Base-by-base conservation (phyloP, 75 land plant species). In the Chamaecyparis obtusa region DNA sequence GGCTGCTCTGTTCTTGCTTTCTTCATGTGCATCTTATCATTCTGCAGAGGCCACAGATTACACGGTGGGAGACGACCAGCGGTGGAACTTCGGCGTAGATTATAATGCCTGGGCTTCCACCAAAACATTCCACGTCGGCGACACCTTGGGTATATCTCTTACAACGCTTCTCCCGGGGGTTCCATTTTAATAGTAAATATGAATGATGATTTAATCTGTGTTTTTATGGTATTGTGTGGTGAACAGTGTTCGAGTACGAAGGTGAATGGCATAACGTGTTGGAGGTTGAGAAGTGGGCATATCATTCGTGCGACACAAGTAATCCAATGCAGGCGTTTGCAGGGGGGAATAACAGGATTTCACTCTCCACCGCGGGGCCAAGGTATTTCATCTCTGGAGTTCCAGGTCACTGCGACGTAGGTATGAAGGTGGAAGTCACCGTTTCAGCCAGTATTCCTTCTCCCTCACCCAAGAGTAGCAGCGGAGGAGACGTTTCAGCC, bases 101-200 rank as follows among this genome's bases (percentile, higher is more conserved):
- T 92, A 92, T 76, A 74, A 51, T 55, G 86, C 75, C 27, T 93
- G 95, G 95, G 17, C 90, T 33, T 82, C 46, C 15, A 91, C 71
- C 71, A 93, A 93, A 77, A 88, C 92, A 24, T 91, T 93, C 57
- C 55, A 0, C 1, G 92, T 91, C 67, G 93, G 92, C 1, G 95
- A 93, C 60, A 88, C 33, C 39, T 89, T 93, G 30, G 92, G 95
- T 93, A 14, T 56, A 55, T 55, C 15, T 55, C 6, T 3, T 7
- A 5, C 46, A 0, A 0, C 5, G 3, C 2, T 41, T 41, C n/a
- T n/a, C n/a, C n/a, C n/a, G n/a, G n/a, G n/a, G 57, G 57, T 2
- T 55, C 16, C 57, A 55, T 41, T 41, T 2, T 54, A 14, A 54
- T 7, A 44, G 6, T 44, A 5, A 44, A 41, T 1, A 44, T 44